These are phyloP conservation scores for Isochrysis galbana DNA, from an alignment of 78 protist species.

Conservation along the genomic window DNA sequence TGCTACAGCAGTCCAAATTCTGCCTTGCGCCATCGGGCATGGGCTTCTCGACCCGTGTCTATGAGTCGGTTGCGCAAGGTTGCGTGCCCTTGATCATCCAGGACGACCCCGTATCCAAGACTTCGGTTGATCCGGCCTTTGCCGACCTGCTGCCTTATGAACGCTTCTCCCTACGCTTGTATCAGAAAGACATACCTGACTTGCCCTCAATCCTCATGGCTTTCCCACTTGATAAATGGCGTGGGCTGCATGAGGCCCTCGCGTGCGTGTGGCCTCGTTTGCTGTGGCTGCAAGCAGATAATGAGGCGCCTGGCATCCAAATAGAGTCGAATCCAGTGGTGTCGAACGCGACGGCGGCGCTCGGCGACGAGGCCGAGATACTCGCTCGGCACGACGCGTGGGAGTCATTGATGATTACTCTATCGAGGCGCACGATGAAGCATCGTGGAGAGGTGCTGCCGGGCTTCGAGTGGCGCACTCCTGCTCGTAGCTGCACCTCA, in stretches of 20 bases:
- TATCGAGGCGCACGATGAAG: neutral
- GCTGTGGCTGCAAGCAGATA: neutral
- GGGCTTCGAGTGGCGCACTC: neutral
- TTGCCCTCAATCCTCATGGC: neutral
- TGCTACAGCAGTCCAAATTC: slow-evolving; percentile 17
- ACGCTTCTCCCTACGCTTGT: neutral
- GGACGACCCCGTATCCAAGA: neutral
- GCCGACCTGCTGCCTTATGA: neutral
- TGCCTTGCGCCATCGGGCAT: slow-evolving; percentile 21
- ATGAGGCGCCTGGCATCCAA: neutral
- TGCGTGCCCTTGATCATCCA: slow-evolving; percentile 16
- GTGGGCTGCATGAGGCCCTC: neutral
- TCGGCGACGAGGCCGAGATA: neutral
- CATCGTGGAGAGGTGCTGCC: neutral
- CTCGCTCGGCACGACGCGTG: neutral
- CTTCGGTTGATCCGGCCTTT: neutral
- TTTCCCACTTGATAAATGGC: neutral
- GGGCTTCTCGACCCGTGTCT: slow-evolving; percentile 2
- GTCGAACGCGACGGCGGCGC: neutral
- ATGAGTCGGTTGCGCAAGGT: slow-evolving; percentile 14
- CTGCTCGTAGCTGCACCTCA: neutral
- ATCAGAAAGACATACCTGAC: neutral
- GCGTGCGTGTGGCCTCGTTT: neutral
- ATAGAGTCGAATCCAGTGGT: neutral
- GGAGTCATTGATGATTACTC: neutral